phyloP scores from a whole-genome alignment of 345 rosid genomes.

The Punica granatum region DNA sequence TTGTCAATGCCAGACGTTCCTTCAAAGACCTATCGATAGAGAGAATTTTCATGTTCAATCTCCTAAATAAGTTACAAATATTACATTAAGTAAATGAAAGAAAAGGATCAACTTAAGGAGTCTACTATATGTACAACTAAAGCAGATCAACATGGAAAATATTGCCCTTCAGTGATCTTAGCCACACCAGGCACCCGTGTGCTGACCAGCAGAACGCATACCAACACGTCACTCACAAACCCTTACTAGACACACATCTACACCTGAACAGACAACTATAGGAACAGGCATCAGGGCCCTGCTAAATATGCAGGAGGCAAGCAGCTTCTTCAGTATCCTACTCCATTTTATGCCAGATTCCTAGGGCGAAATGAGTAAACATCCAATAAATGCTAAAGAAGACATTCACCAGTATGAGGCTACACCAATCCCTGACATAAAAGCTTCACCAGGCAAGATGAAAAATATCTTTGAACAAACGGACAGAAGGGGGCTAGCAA shows the following conservation, averaged over 20 bases:
- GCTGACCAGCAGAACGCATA: not conserved
- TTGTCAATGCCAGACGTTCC: conserved; percentile 95
- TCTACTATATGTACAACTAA: not conserved
- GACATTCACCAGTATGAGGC: not conserved
- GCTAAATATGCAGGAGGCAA: not conserved
- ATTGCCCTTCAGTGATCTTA: not conserved
- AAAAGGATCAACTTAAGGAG: not conserved
- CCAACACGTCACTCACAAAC: conserved; percentile 2
- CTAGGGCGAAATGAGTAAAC: too few relatives aligned
- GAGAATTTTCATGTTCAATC: not conserved
- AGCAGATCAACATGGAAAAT: not conserved
- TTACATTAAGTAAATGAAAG: not conserved
- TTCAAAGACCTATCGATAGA: conserved; percentile 62
- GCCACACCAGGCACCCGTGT: not conserved
- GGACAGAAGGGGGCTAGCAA: not conserved
- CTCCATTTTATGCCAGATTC: not conserved
- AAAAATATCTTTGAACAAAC: not conserved
- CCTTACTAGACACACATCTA: not conserved
- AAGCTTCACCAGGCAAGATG: not conserved
- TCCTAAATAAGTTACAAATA: not conserved
- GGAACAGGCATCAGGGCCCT: not conserved
- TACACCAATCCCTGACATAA: not conserved
- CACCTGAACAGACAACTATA: not conserved
- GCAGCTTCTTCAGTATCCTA: not conserved
- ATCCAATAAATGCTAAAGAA: too few relatives aligned